Base-by-base conservation (phyloP, 306 rosid genomes). In the Dryas alaskensis region DNA sequence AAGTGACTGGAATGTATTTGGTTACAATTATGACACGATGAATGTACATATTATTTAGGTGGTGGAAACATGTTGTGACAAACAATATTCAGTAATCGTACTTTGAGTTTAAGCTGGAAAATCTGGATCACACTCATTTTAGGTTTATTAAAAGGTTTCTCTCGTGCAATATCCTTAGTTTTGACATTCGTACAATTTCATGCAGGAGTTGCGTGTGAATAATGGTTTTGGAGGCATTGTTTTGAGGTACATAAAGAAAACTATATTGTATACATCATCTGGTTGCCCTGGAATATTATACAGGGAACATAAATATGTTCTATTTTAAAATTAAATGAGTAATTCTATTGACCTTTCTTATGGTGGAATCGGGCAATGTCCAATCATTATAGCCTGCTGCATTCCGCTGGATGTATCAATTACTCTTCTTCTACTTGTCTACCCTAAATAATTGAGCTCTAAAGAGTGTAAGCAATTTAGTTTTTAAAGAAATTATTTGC, bases 201-300 rank as follows among this genome's bases (percentile, higher is more conserved):
- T 91, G 86, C 97, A 94, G 97, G 98, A 89, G 79, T 87, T 94
- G 79, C 97, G 97, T 25, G 90, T 94, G 69, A 94, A 61, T 81
- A 89, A 78, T 84, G 98, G 98, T 60, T 94, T 94, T 83, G 98
- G 97, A 69, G 97, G 96, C 75, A 76, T 94, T 83, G 90, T 84
- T 74, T 81, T 94, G 82, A 94, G 97, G 98, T 91, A 88, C 54
- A 45, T 50, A 7, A 63, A 68, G 31, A 67, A 42, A 69, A 68
- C 53, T 45, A 54, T 69, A 63, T 48, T 50, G 74, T 31, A 31
- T 31, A 31, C 6, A 40, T 4, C 4, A 70, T 70, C 40, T 53
- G 8, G 8, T 2, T 42, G 12, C 22, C 0, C 42, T 4, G 16
- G 31, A 52, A 51, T 70, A 17, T 39, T 16, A 22, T 37, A 70